Base-by-base conservation (phyloP, 2,329 filamentous ascomycete species). In the Penicillium sp. region DNA sequence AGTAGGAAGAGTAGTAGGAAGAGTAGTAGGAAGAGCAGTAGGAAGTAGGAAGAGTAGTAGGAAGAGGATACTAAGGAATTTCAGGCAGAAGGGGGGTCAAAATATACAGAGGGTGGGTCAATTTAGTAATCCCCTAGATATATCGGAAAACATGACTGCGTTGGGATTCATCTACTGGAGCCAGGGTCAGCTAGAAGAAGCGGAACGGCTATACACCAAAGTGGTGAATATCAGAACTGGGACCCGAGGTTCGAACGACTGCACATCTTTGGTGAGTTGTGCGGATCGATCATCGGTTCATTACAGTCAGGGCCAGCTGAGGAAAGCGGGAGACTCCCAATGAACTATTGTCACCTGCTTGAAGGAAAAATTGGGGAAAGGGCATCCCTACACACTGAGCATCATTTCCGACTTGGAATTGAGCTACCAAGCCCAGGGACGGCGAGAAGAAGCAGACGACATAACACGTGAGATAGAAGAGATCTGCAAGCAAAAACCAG, bases 201-300 rank as follows among this genome's bases (percentile, higher is more conserved):
- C 48, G 5, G 48, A 38, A 17, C 31, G 35, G 48, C 15, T 51
- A 38, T 8, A 38, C 5, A n/a, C 38, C 38, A 48, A 45, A 38
- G 55, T 58, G 15, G 39, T 53, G 28, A 48, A 58, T 48, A 53
- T 28, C 10, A 4, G 25, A 28, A 58, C 53, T n/a, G 39, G 37
- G 38, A 58, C 39, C 15, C 55, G 53, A 39, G 55, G 55, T 31
- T 38, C 15, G 38, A 28, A 58, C 39, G 48, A 54, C 47, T 39
- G 48, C 14, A n/a, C 22, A 20, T 48, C 55, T n/a, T 14, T 53
- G 39, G 37, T 22, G 25, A 48, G 48, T 45, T 53, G 48, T 2
- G 38, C 5, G 15, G 53, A 54, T 38, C 48, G 47, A 15, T 20
- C 49, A 25, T 38, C 39, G 39, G 48, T 28, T 39, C 47, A 37